Conservation (phyloP, 2,329 filamentous ascomycete genomes). For the Chlorencoelia australis region DNA sequence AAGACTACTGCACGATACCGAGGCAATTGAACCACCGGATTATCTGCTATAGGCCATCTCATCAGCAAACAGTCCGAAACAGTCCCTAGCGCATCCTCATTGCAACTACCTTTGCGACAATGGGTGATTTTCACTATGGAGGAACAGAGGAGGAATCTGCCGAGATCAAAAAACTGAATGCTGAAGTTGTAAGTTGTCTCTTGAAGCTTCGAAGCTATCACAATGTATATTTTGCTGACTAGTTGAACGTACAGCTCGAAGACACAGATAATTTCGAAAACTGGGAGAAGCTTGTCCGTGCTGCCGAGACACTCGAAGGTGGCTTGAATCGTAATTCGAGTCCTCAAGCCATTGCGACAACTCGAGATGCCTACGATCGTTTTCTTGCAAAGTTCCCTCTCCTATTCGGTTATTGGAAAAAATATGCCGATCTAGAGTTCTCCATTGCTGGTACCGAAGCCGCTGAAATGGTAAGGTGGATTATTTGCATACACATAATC, state of each 20-base stretch:
- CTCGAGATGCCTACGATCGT: slow-evolving; percentile 80
- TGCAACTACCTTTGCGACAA: slow-evolving; percentile 29
- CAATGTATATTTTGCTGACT: slow-evolving; percentile 9
- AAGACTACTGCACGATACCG: no score
- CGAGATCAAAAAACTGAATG: slow-evolving; percentile 69
- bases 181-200: slow-evolving; percentile 65
- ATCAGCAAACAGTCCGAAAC: no score
- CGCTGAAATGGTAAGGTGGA: slow-evolving; percentile 84
- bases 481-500: slow-evolving; percentile 1
- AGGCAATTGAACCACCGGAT: no score
- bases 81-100: no score
- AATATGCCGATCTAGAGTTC: slow-evolving; percentile 96
- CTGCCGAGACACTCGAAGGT: slow-evolving; percentile 76
- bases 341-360: slow-evolving; percentile 79
- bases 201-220: not conserved
- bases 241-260: slow-evolving; percentile 20
- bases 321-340: slow-evolving; percentile 95
- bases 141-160: slow-evolving; percentile 71
- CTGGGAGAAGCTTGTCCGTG: slow-evolving; percentile 86
- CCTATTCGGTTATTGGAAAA: slow-evolving; percentile 98
- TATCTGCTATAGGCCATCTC: no score
- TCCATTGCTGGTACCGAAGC: slow-evolving; percentile 94
- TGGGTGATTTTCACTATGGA: slow-evolving; percentile 67
- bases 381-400: slow-evolving; percentile 93
- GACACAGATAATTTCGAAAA: slow-evolving; percentile 87